A percentile compares a stretch with the other conserved stretches of the same genome.
These are phyloP conservation scores for Eragrostis curvula DNA, from an alignment of 176 grass and related monocot species.

Conservation along the genomic window DNA sequence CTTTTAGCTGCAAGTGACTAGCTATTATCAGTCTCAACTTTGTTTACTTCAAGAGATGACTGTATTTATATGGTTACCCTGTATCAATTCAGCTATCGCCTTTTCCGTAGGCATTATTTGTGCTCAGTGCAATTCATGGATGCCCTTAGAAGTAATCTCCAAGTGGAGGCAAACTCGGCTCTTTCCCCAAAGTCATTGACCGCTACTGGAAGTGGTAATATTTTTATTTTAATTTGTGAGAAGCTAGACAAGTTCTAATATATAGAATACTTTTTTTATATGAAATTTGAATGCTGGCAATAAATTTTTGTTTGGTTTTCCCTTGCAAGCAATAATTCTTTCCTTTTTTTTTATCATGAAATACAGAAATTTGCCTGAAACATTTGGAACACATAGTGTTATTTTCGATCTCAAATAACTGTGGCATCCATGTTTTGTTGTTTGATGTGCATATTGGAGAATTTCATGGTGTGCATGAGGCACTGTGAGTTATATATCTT, in stretches of 20 bases:
- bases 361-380: too few relatives aligned
- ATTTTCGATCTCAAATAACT: not conserved
- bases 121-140: slow-evolving; percentile 44
- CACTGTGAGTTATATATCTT: not conserved
- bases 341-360: too few relatives aligned
- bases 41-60: slow-evolving; percentile 1
- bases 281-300: not conserved
- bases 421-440: not conserved
- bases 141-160: slow-evolving; percentile 49
- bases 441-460: not conserved
- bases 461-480: not conserved
- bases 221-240: not conserved
- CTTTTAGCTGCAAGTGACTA: not conserved
- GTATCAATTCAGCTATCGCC: not conserved
- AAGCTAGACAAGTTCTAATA: not conserved
- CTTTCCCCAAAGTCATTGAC: slow-evolving; percentile 30
- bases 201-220: slow-evolving; percentile 52
- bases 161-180: slow-evolving; percentile 34
- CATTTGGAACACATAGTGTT: not conserved
- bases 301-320: not conserved
- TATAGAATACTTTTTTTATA: not conserved
- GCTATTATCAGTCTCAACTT: not conserved
- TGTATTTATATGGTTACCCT: not conserved
- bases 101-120: slow-evolving; percentile 43
- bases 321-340: not conserved